phyloP scores from a whole-genome alignment of 768 basidiomycete species.

The Suillus fuscotomentosus region DNA sequence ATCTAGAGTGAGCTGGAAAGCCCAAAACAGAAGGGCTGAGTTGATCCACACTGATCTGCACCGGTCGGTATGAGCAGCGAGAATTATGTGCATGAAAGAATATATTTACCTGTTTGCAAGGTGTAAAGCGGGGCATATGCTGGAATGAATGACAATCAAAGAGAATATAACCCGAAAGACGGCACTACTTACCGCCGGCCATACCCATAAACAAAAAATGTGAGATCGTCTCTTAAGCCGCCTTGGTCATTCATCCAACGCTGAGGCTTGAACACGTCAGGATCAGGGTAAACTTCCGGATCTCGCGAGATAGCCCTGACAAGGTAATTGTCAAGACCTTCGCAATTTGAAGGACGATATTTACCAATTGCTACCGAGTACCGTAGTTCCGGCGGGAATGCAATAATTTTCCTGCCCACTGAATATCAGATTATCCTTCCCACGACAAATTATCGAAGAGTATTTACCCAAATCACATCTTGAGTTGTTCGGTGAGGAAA shows the following conservation, averaged over 20 bases:
- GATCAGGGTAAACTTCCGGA: slow-evolving; percentile 2
- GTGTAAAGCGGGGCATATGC: slow-evolving; percentile 24
- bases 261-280: slow-evolving; percentile 39
- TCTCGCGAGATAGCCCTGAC: slow-evolving; percentile 2
- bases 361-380: slow-evolving; percentile 22
- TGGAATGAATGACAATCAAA: background rate
- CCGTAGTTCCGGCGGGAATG: slow-evolving; percentile 21
- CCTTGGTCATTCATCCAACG: slow-evolving; percentile 49
- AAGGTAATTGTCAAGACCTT: background rate
- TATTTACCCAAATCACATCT: slow-evolving; percentile 4
- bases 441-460: background rate
- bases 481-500: slow-evolving; percentile 5
- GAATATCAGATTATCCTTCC: background rate
- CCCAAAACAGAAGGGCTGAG: slow-evolving; percentile 59
- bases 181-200: slow-evolving; percentile 28
- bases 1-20: slow-evolving; percentile 52
- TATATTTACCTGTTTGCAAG: background rate
- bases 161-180: background rate
- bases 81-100: background rate
- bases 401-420: slow-evolving; percentile 21
- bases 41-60: slow-evolving; percentile 48
- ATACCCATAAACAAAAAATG: slow-evolving; percentile 48
- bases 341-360: background rate
- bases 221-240: slow-evolving; percentile 36
- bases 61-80: slow-evolving; percentile 29